A percentile compares a stretch with the other conserved stretches of the same genome.
phyloP scores from a whole-genome alignment of 2,329 filamentous ascomycete genomes.

The Alternaria infectoria region DNA sequence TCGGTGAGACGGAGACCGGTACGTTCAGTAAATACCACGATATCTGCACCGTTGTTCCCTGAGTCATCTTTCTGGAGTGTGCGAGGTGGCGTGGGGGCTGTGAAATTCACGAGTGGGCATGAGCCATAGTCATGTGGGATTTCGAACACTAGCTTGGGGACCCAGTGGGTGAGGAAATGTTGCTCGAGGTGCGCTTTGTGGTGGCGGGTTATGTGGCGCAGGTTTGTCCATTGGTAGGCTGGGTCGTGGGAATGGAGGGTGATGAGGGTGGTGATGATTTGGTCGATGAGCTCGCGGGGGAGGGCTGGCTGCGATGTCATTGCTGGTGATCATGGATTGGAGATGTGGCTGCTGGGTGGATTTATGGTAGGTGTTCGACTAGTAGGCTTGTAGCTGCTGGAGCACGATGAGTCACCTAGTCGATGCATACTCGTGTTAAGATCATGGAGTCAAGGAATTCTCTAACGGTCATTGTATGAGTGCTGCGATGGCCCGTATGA shows the following conservation, averaged over 20 bases:
- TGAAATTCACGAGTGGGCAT: too few species aligned
- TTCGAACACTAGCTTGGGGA: conserved; percentile 2
- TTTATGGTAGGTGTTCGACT: not conserved
- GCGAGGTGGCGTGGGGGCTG: too few species aligned
- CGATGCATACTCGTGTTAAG: not conserved
- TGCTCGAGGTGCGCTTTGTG: conserved; percentile 3
- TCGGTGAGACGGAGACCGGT: too few species aligned
- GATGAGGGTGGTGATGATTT: conserved; percentile 8
- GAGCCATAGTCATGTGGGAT: not conserved
- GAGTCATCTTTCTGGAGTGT: too few species aligned
- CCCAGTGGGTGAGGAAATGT: conserved; percentile 4
- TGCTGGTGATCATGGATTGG: not conserved
- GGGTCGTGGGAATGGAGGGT: conserved; percentile 3
- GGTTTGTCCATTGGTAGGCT: conserved; percentile 10
- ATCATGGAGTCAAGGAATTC: not conserved
- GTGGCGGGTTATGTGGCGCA: conserved; percentile 7
- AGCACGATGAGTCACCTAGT: not conserved
- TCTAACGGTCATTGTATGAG: not conserved
- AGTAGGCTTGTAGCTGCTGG: not conserved
- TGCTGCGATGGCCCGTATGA: not conserved
- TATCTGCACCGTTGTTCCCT: too few species aligned
- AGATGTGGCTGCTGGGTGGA: not conserved
- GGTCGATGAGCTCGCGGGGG: conserved; percentile 8
- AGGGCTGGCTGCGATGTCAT: not conserved
- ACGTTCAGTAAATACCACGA: too few species aligned